A percentile compares a stretch with the other conserved stretches of the same genome.
phyloP scores from a whole-genome alignment of 2,329 filamentous ascomycete genomes.

The Amphichorda felina region DNA sequence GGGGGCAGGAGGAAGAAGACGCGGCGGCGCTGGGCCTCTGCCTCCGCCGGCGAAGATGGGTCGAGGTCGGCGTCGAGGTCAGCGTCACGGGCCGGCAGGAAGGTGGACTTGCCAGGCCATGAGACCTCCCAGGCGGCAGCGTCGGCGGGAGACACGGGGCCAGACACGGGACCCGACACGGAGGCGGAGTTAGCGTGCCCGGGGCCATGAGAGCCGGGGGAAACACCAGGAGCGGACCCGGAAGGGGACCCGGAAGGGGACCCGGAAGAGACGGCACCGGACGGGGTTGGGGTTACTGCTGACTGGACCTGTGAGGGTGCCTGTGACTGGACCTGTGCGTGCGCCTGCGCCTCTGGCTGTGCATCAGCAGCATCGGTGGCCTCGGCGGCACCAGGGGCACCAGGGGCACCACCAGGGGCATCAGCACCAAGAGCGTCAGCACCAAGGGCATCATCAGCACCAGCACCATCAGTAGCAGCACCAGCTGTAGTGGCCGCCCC shows the following conservation, averaged over 20 bases:
- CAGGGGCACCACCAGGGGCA: too few species aligned
- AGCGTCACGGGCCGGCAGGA: slow-evolving; percentile 46
- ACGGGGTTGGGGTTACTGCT: not conserved
- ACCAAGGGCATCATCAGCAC: not conserved
- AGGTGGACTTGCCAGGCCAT: slow-evolving; percentile 70
- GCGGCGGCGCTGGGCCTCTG: slow-evolving; percentile 34
- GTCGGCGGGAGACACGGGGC: not conserved
- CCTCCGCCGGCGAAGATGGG: not conserved
- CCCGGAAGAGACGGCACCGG: not conserved
- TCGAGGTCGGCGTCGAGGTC: slow-evolving; percentile 14
- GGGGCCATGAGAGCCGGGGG: not conserved
- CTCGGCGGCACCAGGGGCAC: too few species aligned
- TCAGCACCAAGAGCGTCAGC: not conserved
- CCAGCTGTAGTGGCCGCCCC: slow-evolving; percentile 7
- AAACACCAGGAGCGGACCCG: too few species aligned
- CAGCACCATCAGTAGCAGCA: not conserved
- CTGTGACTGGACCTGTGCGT: not conserved
- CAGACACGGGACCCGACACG: slow-evolving; percentile 1
- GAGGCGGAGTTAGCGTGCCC: not conserved
- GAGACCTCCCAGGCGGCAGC: slow-evolving; percentile 57
- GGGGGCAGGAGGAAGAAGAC: slow-evolving; percentile 76
- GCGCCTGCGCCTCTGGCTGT: not conserved
- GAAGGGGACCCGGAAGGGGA: not conserved
- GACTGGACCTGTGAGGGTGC: not conserved
- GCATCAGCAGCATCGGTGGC: too few species aligned